Evolutionary conservation across 257 asterid species (phyloP).

Genomic region (Penstemon barbatus): DNA sequence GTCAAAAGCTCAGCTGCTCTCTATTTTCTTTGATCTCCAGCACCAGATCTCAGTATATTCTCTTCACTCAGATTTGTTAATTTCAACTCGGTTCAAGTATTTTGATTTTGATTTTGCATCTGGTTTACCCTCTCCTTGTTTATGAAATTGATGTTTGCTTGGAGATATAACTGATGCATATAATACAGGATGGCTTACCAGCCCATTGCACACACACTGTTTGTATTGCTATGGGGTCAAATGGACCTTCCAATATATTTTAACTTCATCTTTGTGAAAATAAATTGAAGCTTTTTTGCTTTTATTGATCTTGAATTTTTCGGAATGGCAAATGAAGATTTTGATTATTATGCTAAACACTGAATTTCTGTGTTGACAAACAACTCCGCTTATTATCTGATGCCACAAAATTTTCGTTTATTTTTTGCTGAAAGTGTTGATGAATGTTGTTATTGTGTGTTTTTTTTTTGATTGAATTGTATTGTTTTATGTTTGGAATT

Average conservation of each 20-base stretch:
- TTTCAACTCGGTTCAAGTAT: not conserved
- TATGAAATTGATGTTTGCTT: slow-evolving; percentile 31
- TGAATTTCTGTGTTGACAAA: slow-evolving; percentile 57
- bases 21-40: not conserved
- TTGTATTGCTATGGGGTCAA: slow-evolving; percentile 72
- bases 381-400: slow-evolving; percentile 84
- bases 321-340: slow-evolving; percentile 50
- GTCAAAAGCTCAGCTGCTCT: not conserved
- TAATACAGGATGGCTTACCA: slow-evolving; percentile 71
- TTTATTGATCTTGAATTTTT: not conserved
- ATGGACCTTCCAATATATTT: slow-evolving; percentile 60
- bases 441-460: too few species aligned
- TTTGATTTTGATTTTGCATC: slow-evolving; percentile 48
- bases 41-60: too few species aligned
- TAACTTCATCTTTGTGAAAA: not conserved
- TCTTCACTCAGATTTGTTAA: not conserved
- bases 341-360: slow-evolving; percentile 60
- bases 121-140: slow-evolving; percentile 73
- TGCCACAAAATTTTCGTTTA: slow-evolving; percentile 34
- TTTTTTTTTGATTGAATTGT: too few species aligned
- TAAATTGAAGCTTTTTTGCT: not conserved
- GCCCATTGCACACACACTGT: slow-evolving; percentile 61
- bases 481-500: too few species aligned
- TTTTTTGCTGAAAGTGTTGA: not conserved
- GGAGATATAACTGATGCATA: slow-evolving; percentile 80